Evolutionary conservation across 441 rosid species (phyloP), one percentile per base, ranked within the genome.

Genomic region (Aquilaria agallochum): DNA sequence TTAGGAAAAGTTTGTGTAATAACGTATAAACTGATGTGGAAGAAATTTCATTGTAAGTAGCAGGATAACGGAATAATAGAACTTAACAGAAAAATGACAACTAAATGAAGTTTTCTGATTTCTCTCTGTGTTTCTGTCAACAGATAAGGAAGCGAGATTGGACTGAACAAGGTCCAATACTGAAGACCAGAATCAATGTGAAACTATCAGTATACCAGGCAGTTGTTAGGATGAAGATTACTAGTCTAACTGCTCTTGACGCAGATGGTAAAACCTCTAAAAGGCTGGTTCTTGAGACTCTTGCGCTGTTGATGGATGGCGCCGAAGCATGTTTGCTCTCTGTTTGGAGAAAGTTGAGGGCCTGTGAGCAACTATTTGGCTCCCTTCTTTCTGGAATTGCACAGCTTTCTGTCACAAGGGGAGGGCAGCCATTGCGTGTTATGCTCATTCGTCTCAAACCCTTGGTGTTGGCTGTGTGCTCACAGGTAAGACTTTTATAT

Each of bases 131-230:
- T 40, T 40, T 40, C 45, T 56, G 33, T 78, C 69, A 64, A 56
- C 90, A 95, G 99, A 82, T 87, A 72, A 82, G 95, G 87, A 95
- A 87, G 78, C 88, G 93, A 72, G 98, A 95, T 56, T 92, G 96
- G 98, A 83, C 72, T 53, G 98, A 88, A 58, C 98, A 88, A 63
- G 99, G 97, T 58, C 79, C 82, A 47, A 80, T 70, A 72, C 74
- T 92, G 74, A 88, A 95, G 78, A 73, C 86, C 72, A 92, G 95
- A 83, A 78, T 90, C 69, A 83, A 77, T 53, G 87, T 92, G 58
- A 92, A 90, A 76, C 80, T 95, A 59, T 83, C 89, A 48, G 91
- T 89, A 74, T 95, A 88, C 74, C 95, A 85, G 60, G 92, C 98
- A 68, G 93, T 85, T 57, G 88, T 88, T 2, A 80, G 76, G 76